Evolutionary conservation across 1,284 basidiomycete genomes (phyloP).

Genomic region (Cryptococcus deneoformans): DNA sequence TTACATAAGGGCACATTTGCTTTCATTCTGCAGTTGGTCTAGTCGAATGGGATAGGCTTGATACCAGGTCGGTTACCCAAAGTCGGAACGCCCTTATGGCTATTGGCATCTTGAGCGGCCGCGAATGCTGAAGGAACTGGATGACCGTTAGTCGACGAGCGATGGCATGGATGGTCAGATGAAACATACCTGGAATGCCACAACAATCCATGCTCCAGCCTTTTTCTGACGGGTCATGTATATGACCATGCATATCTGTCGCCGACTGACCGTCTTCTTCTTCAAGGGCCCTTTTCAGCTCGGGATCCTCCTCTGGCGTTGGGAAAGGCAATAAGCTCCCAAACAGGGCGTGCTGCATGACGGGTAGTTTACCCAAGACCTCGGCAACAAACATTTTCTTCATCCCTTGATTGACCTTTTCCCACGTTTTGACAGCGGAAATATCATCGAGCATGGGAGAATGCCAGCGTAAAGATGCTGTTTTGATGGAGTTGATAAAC

Average conservation of each 20-base stretch:
- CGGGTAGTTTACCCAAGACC: slow-evolving; percentile 91
- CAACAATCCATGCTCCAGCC: slow-evolving; percentile 88
- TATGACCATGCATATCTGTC: slow-evolving; percentile 59
- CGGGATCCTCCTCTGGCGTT: slow-evolving; percentile 47
- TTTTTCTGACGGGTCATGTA: slow-evolving; percentile 59
- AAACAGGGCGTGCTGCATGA: slow-evolving; percentile 95
- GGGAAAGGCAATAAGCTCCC: slow-evolving; percentile 73
- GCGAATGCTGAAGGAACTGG: slow-evolving; percentile 74
- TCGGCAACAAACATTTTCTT: slow-evolving; percentile 97
- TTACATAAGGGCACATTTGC: too few relatives aligned
- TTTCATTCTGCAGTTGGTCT: neutral
- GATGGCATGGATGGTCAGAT: too few relatives aligned
- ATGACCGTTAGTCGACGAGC: neutral
- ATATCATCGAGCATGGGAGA: slow-evolving; percentile 99
- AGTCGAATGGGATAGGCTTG: slow-evolving; percentile 81
- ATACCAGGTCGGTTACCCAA: slow-evolving; percentile 58
- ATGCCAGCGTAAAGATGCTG: slow-evolving; percentile 94
- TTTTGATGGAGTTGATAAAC: slow-evolving; percentile 98
- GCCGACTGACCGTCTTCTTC: slow-evolving; percentile 51
- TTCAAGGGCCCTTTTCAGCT: slow-evolving; percentile 42
- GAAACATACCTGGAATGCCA: slow-evolving; percentile 64
- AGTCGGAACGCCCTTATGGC: slow-evolving; percentile 36
- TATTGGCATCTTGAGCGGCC: slow-evolving; percentile 57
- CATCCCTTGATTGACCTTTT: slow-evolving; percentile 97
- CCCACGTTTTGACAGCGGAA: slow-evolving; percentile 94